Percentiles rank a stretch among this genome's conserved stretches.
phyloP scores from a whole-genome alignment of 441 rosid genomes.

The Bruguiera hainesii region DNA sequence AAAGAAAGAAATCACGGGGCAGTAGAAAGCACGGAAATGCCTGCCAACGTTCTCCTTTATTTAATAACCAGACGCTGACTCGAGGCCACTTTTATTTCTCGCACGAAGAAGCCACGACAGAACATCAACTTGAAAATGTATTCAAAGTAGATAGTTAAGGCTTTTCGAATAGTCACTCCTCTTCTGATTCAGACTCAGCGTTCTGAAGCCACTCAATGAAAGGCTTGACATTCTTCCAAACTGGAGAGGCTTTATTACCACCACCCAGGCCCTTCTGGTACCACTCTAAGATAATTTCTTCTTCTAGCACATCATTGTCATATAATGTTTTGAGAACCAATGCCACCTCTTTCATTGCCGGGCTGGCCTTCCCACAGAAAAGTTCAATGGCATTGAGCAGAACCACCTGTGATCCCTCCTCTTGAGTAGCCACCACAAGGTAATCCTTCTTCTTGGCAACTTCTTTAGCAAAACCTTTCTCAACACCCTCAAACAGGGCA shows the following conservation, averaged over 20 bases:
- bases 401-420: conserved; percentile 49
- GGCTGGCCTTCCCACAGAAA: conserved; percentile 43
- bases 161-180: conserved; percentile 39
- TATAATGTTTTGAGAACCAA: conserved; percentile 62
- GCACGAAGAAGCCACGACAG: too few species aligned
- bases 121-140: background rate
- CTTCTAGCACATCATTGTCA: conserved; percentile 72
- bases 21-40: too few species aligned
- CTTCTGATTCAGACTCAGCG: conserved; percentile 84
- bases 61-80: too few species aligned
- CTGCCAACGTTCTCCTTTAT: too few species aligned
- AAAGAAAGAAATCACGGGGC: too few species aligned
- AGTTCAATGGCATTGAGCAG: conserved; percentile 47
- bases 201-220: conserved; percentile 80
- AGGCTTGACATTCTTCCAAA: conserved; percentile 70
- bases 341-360: conserved; percentile 57
- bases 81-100: too few species aligned
- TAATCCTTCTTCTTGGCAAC: conserved; percentile 61
- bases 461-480: conserved; percentile 58
- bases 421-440: conserved; percentile 46
- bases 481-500: conserved; percentile 54
- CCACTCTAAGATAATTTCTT: conserved; percentile 66
- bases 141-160: background rate
- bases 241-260: conserved; percentile 33
- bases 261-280: conserved; percentile 52